These are phyloP conservation scores for Chlorophyllum brunneum DNA, from an alignment of 768 basidiomycete species.

Conservation along the genomic window DNA sequence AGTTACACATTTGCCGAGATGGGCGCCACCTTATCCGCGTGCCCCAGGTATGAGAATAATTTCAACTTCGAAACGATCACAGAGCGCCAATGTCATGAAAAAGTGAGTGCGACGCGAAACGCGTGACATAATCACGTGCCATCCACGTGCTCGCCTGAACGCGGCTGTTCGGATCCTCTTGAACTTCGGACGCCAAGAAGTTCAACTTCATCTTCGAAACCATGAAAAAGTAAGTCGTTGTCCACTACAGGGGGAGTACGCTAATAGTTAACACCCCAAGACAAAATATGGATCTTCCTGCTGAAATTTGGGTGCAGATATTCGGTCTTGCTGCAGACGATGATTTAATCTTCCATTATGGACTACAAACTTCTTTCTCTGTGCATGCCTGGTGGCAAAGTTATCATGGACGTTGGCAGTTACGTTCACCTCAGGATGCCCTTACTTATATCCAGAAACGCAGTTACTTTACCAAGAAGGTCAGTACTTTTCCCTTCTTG, in stretches of 20 bases:
- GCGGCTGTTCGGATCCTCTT: too few relatives aligned
- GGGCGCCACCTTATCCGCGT: too few relatives aligned
- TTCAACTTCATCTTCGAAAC: neutral
- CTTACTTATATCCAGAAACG: slow-evolving; percentile 53
- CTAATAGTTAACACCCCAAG: neutral
- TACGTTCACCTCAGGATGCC: slow-evolving; percentile 59
- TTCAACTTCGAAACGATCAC: too few relatives aligned
- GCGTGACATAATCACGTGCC: too few relatives aligned
- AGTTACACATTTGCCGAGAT: too few relatives aligned
- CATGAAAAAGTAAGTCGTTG: neutral
- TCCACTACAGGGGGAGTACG: too few relatives aligned
- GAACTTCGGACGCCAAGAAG: too few relatives aligned
- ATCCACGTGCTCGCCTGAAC: too few relatives aligned
- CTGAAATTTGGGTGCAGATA: slow-evolving; percentile 67
- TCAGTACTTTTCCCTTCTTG: slow-evolving; percentile 23
- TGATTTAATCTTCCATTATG: slow-evolving; percentile 59
- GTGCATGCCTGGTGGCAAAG: slow-evolving; percentile 64
- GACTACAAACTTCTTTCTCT: slow-evolving; percentile 58
- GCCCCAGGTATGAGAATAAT: too few relatives aligned
- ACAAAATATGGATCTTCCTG: slow-evolving; percentile 42
- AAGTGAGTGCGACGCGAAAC: too few relatives aligned
- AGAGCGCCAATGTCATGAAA: too few relatives aligned
- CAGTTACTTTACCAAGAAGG: slow-evolving; percentile 68
- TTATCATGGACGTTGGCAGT: slow-evolving; percentile 44
- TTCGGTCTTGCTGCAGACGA: slow-evolving; percentile 72